Evolutionary conservation across 352 stramenopile species (phyloP).

Genomic region (Elongisporangium undulatum): DNA sequence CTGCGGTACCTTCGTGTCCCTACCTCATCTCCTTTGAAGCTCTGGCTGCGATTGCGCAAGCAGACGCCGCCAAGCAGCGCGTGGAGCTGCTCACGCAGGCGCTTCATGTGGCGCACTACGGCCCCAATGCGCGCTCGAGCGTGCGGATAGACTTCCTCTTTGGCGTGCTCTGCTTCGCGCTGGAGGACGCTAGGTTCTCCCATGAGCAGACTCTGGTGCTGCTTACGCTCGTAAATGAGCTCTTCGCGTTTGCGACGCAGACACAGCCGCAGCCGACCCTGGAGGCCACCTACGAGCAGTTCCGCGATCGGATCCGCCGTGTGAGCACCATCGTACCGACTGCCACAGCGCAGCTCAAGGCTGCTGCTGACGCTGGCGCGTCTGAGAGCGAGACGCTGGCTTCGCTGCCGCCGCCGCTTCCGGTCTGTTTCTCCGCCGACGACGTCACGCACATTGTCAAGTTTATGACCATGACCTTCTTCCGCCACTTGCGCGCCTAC

Average conservation of each 20-base stretch:
- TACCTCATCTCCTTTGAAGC: conserved; percentile 11
- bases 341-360: too few species aligned
- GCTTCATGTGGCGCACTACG: conserved; percentile 46
- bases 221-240: conserved; percentile 41
- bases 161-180: conserved; percentile 54
- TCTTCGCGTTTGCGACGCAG: conserved; percentile 50
- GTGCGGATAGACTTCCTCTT: conserved; percentile 68
- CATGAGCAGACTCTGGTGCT: conserved; percentile 35
- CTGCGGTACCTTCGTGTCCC: conserved; percentile 1
- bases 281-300: conserved; percentile 33
- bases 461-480: conserved; percentile 72
- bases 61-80: conserved; percentile 12
- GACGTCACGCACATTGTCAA: conserved; percentile 56
- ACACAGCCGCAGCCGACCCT: conserved; percentile 15
- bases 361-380: not conserved
- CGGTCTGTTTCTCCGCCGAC: conserved; percentile 15
- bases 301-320: conserved; percentile 23
- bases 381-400: not conserved
- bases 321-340: conserved; percentile 5
- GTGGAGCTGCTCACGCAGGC: conserved; percentile 26
- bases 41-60: conserved; percentile 7
- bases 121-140: conserved; percentile 38
- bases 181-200: conserved; percentile 29
- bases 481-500: conserved; percentile 56
- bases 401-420: not conserved